These are phyloP conservation scores for Eucalyptus guilfoylei DNA, from an alignment of 345 rosid species.

Conservation along the genomic window DNA sequence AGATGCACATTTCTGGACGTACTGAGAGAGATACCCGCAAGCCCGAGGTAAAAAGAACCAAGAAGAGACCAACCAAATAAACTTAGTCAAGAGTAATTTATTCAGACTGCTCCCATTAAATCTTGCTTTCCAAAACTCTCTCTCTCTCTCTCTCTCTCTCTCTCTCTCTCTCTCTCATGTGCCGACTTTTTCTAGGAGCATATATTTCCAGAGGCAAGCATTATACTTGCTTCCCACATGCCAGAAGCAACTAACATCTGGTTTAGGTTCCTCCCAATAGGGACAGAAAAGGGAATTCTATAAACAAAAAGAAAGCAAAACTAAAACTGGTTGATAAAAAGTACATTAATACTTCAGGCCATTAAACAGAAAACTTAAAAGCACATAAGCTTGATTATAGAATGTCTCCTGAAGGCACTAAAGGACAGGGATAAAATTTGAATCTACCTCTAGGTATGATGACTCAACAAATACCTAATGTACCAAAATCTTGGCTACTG, in stretches of 20 bases:
- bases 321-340: neutral
- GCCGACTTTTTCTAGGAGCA: neutral
- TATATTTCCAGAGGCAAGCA: neutral
- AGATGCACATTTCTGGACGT: neutral
- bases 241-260: neutral
- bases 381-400: neutral
- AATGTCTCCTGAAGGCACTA: neutral
- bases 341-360: neutral
- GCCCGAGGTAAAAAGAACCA: neutral
- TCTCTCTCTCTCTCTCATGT: neutral
- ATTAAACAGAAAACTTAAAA: neutral
- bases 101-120: neutral
- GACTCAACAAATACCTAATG: neutral
- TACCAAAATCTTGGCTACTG: neutral
- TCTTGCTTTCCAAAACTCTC: neutral
- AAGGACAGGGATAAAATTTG: neutral
- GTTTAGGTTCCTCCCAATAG: neutral
- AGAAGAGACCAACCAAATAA: neutral
- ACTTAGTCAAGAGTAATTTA: neutral
- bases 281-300: neutral
- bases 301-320: neutral
- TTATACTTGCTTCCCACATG: neutral
- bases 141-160: neutral
- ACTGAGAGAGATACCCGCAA: neutral
- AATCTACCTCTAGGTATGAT: neutral